Percentiles rank a stretch among this genome's conserved stretches.
These are phyloP conservation scores for Plasmopara muralis DNA, from an alignment of 352 stramenopile species.

Conservation along the genomic window DNA sequence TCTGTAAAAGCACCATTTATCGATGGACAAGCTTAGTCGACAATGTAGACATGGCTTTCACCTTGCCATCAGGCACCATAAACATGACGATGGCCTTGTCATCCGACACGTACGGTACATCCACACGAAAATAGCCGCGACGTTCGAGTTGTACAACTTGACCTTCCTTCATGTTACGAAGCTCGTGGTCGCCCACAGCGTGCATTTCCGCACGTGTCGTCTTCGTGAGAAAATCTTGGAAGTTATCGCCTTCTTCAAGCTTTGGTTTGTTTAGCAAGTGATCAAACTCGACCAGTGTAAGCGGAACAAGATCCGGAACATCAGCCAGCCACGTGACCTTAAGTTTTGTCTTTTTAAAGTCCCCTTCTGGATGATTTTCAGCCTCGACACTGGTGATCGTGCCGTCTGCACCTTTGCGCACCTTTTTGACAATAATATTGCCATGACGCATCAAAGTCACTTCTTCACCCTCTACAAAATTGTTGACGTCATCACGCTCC, in stretches of 20 bases:
- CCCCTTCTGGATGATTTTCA: conserved; percentile 68
- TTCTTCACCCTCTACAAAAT: conserved; percentile 93
- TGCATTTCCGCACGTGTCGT: conserved; percentile 90
- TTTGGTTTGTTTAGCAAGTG: conserved; percentile 98
- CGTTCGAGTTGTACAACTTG: conserved; percentile 98
- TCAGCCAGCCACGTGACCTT: conserved; percentile 96
- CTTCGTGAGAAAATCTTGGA: conserved; percentile 96
- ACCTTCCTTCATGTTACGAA: conserved; percentile 92
- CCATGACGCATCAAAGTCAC: conserved; percentile 96
- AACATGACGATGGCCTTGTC: conserved; percentile 94
- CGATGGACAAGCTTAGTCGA: conserved; percentile 42
- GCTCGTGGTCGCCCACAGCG: conserved; percentile 92
- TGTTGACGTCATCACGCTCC: conserved; percentile 92
- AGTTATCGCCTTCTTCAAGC: conserved; percentile 97
- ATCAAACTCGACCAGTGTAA: conserved; percentile 96
- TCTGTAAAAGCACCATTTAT: not conserved
- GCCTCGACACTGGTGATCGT: conserved; percentile 59
- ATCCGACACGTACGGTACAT: conserved; percentile 84
- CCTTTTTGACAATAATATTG: conserved; percentile 65
- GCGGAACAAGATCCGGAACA: conserved; percentile 80
- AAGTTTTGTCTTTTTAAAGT: conserved; percentile 96
- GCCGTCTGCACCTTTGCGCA: conserved; percentile 50
- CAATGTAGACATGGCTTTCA: conserved; percentile 82
- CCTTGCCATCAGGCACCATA: conserved; percentile 98
- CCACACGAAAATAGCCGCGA: conserved; percentile 96